These are phyloP conservation scores for Paramecium octaurelia DNA, from an alignment of 73 alveolate genomes.

Conservation along the genomic window DNA sequence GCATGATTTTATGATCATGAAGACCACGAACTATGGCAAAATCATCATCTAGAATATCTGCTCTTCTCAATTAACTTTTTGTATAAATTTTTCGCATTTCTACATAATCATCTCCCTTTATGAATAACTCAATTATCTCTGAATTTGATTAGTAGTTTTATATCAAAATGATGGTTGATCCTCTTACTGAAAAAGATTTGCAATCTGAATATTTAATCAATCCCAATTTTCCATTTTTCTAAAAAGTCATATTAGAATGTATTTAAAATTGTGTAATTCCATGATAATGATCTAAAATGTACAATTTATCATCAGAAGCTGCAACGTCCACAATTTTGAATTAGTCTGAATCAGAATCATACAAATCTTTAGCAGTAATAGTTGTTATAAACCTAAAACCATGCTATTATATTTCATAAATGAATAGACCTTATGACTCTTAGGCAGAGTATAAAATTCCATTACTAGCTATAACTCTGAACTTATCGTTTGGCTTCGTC, in stretches of 20 bases:
- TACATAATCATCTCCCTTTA: neutral
- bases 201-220: neutral
- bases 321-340: neutral
- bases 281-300: neutral
- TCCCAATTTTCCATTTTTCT: neutral
- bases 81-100: neutral
- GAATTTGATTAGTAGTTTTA: neutral
- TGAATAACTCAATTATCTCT: neutral
- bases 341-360: neutral
- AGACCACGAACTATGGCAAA: neutral
- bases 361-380: constrained; percentile 14
- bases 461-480: neutral
- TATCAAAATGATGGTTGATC: neutral
- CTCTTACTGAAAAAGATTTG: neutral
- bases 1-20: constrained; percentile 29
- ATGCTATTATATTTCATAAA: neutral
- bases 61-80: constrained; percentile 18
- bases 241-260: neutral
- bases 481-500: neutral
- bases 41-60: neutral
- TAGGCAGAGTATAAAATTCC: neutral
- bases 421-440: neutral
- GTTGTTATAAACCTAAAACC: neutral
- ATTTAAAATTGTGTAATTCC: neutral
- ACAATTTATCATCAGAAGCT: neutral